Base-by-base conservation (phyloP, 192 early-diverging fungal genomes). In the Rhizophagus sp. region DNA sequence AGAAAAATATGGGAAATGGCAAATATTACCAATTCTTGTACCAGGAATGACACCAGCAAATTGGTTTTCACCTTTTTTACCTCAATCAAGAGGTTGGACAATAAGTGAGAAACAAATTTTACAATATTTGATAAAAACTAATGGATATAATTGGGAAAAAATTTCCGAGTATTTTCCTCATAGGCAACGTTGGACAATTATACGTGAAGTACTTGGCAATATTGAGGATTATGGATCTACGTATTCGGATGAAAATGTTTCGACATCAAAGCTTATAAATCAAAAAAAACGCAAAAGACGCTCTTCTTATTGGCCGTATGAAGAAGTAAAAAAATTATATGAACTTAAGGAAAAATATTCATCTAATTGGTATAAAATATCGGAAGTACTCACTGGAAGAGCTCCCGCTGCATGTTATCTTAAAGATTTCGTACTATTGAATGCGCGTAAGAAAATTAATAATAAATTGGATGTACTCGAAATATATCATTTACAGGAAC, bases 291-390 rank as follows among this genome's bases (percentile, higher is more conserved):
- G 24, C 12, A 30, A 15, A 15, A 24, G 4, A 27, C 27, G 27
- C 10, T 27, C 25, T 27, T 27, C 27, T 12, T 39, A 25, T 24
- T 73, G 71, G 71, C 3, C 1, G 1, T 24, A 24, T 2, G 47
- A 47, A 24, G 47, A 73, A 73, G 24, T 50, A 12, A 52, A 15
- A 52, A 73, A 73, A 50, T 49, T 73, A 24, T 73, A 50, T 24
- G 44, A 47, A 1, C 27, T 73, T 17, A 50, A 15, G 27, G 24
- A 47, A 27, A 15, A 27, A 52, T 47, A 27, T 73, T 24, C 44
- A 17, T 50, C 71, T 50, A n/a, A 70, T 70, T 73, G 71, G 71
- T 50, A 15, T 25, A 52, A 73, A 12, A 73, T 73, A 50, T 47
- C 71, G 12, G 25, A 52, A 15, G 47, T 15, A 2, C n/a, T 73